phyloP scores from a whole-genome alignment of 768 basidiomycete species.

The Russula earlei region DNA sequence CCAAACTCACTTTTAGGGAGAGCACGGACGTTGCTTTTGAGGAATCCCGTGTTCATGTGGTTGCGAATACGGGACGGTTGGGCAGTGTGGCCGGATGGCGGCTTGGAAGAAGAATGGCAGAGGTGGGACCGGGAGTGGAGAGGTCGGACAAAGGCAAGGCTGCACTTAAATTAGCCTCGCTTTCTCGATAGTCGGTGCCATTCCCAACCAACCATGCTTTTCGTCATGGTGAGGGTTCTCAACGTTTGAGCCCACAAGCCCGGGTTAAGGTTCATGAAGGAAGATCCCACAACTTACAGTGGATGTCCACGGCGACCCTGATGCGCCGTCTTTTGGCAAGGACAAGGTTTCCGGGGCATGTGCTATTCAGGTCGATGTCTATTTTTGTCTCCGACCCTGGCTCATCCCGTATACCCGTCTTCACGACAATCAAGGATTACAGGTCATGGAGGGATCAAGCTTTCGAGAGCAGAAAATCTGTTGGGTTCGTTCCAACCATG shows the following conservation, averaged over 20 bases:
- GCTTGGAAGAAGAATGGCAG: conserved; percentile 60
- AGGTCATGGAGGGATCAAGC: conserved; percentile 68
- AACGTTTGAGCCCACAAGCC: background rate
- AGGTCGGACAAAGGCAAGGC: conserved; percentile 23
- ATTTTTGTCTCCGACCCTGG: conserved; percentile 19
- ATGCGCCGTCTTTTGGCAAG: background rate
- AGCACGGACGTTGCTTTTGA: conserved; percentile 39
- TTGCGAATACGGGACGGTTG: conserved; percentile 72
- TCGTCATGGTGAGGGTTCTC: too few relatives aligned
- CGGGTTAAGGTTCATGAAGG: background rate
- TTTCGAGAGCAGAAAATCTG: conserved; percentile 47
- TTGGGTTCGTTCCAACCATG: conserved; percentile 98
- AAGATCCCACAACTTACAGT: too few relatives aligned
- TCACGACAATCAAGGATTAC: conserved; percentile 52
- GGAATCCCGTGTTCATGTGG: conserved; percentile 53
- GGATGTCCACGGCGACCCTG: too few relatives aligned
- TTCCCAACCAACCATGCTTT: too few relatives aligned
- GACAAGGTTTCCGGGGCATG: background rate
- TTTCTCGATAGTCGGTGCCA: background rate
- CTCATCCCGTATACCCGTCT: conserved; percentile 33
- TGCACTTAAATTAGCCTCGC: conserved; percentile 3
- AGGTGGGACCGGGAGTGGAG: conserved; percentile 57
- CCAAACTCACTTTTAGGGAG: conserved; percentile 49
- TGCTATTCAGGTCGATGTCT: background rate
- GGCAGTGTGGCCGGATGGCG: conserved; percentile 74